Evolutionary conservation across 345 rosid genomes (phyloP), one percentile per base, ranked within the genome.

Genomic region (Hibiscus trionum): DNA sequence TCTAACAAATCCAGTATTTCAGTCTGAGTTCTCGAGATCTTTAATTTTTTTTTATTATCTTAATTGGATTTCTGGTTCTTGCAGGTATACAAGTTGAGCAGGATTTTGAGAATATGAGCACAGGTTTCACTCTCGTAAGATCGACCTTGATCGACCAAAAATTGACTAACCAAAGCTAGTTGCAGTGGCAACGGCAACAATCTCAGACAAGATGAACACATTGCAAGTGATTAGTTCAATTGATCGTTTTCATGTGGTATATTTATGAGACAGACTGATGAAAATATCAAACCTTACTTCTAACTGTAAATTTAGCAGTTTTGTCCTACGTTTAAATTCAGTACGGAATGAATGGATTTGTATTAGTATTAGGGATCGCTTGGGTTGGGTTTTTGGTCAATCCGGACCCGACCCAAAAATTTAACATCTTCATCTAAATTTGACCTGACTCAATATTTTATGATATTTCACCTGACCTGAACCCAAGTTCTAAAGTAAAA

Each of bases 11-110:
- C 42, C 66, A 26, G 35, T 9, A 16, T 42, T 15, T 59, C 35
- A 7, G 12, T 59, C 62, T 37, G 19, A 56, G 55, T 50, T 73
- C 52, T 46, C 4, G 46, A 35, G 7, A 24, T 0, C 2, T 37
- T 37, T 37, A 37, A 37, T 6, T 37, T 11, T 46, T 61, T 27
- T 19, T 21, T 21, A 0, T 21, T 17, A 26, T 16, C 26, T 10
- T 76, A 11, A 68, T 16, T 6, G 42, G 8, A 0, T 11, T 70
- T 66, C 52, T 49, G 26, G 17, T 19, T 44, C 63, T 68, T 79
- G 80, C 75, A 90, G 92, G 92, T 88, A 67, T 90, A 86, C 82
- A 90, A 84, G 74, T 71, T 90, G 79, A 82, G 78, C 62, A 82
- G 96, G 73, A 90, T 90, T 75, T 82, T 86, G 67, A 76, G 96